phyloP scores from a whole-genome alignment of 2,329 filamentous ascomycete genomes.

The Aureobasidium sp. region DNA sequence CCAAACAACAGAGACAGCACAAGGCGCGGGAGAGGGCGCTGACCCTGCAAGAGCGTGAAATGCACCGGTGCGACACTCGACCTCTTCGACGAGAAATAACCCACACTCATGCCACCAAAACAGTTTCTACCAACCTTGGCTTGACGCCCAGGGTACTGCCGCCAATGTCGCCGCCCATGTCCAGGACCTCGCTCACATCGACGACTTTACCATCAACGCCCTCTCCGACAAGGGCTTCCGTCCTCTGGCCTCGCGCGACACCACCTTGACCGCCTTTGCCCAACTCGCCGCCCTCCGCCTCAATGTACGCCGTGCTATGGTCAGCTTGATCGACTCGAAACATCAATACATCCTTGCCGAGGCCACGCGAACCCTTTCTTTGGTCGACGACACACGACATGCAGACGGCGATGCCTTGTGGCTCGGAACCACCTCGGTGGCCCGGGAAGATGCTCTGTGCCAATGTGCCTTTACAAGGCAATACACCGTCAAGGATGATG shows the following conservation, averaged over 20 bases:
- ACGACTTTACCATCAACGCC: constrained; percentile 13
- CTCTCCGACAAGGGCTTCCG: constrained; percentile 21
- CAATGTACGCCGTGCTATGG: constrained; percentile 28
- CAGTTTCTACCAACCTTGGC: constrained; percentile 21
- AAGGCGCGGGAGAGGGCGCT: constrained; percentile 10
- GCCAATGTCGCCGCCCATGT: constrained; percentile 21
- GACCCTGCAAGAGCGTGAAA: constrained; percentile 18
- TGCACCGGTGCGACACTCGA: constrained; percentile 3
- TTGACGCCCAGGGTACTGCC: constrained; percentile 20
- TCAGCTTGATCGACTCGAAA: constrained; percentile 40
- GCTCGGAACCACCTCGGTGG: constrained; percentile 27
- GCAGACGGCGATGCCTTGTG: constrained; percentile 26
- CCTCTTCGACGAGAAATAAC: background rate
- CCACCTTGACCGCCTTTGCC: constrained; percentile 27
- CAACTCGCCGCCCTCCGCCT: constrained; percentile 32
- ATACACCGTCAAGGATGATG: constrained; percentile 5
- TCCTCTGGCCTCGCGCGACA: constrained; percentile 25
- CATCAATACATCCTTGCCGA: constrained; percentile 45
- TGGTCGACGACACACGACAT: constrained; percentile 30
- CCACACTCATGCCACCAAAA: background rate
- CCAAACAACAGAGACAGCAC: background rate
- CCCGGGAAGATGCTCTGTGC: constrained; percentile 27
- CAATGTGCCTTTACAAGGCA: constrained; percentile 16
- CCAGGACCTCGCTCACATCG: background rate
- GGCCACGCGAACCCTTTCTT: constrained; percentile 35